These are phyloP conservation scores for Ballota nigra DNA, from an alignment of 257 asterid species.

Conservation along the genomic window DNA sequence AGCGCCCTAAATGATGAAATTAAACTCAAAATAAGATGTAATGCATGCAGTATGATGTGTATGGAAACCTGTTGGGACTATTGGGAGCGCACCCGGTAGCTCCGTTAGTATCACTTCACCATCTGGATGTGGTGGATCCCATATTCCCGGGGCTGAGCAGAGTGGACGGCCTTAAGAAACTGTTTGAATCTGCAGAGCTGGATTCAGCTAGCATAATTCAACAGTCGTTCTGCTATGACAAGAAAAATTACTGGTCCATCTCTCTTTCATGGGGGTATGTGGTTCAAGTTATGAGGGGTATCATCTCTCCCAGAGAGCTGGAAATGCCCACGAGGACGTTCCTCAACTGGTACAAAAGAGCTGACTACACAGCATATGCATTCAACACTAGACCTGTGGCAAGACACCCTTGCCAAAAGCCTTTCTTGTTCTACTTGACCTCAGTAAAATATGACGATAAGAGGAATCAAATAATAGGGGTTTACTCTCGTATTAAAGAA, in stretches of 20 bases:
- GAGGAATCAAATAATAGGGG: conserved; percentile 57
- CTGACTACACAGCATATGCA: conserved; percentile 79
- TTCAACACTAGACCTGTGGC: conserved; percentile 90
- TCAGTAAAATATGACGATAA: conserved; percentile 47
- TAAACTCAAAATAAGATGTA: no score
- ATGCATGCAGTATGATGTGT: conserved; percentile 76
- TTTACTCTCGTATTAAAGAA: conserved; percentile 51
- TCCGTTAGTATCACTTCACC: conserved; percentile 84
- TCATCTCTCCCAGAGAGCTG: conserved; percentile 70
- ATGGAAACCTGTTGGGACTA: conserved; percentile 84
- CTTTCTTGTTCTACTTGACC: conserved; percentile 59
- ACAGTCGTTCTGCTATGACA: conserved; percentile 77
- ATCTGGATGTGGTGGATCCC: conserved; percentile 84
- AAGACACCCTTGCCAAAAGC: conserved; percentile 86
- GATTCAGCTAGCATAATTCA: conserved; percentile 77
- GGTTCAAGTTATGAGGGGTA: conserved; percentile 66
- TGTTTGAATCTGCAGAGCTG: conserved; percentile 48
- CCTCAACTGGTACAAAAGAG: conserved; percentile 71
- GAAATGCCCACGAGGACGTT: conserved; percentile 83
- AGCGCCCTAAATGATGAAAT: no score
- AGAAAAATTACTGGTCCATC: conserved; percentile 62
- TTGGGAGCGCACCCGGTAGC: conserved; percentile 83
- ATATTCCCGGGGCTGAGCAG: conserved; percentile 58
- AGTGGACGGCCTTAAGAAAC: conserved; percentile 41
- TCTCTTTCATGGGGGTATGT: conserved; percentile 85